Conservation (phyloP, 2,329 filamentous ascomycete species). For the Penicillium expansum region DNA sequence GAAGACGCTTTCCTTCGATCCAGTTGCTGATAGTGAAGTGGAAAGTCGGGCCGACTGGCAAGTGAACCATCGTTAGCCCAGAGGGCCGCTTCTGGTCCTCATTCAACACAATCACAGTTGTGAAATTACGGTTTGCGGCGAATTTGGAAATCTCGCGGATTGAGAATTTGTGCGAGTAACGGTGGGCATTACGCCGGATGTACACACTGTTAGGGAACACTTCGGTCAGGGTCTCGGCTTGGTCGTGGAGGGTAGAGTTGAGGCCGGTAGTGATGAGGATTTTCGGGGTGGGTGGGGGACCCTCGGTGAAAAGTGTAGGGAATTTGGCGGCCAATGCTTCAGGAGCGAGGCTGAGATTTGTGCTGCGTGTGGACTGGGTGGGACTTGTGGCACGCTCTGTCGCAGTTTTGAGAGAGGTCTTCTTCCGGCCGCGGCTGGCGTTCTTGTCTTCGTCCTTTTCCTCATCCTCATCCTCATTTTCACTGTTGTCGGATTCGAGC, state of each 20-base stretch:
- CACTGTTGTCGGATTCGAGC: slow-evolving; percentile 58
- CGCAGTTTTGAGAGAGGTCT: slow-evolving; percentile 37
- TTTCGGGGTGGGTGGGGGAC: slow-evolving; percentile 65
- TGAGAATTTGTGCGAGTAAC: slow-evolving; percentile 85
- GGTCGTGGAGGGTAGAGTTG: slow-evolving; percentile 80
- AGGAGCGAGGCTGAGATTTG: slow-evolving; percentile 59
- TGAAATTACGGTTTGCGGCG: slow-evolving; percentile 77
- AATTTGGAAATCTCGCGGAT: slow-evolving; percentile 87
- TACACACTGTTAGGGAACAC: slow-evolving; percentile 81
- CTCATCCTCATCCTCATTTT: slow-evolving; percentile 44
- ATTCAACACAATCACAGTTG: slow-evolving; percentile 77
- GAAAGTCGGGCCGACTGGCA: slow-evolving; percentile 84
- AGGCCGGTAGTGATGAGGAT: slow-evolving; percentile 88
- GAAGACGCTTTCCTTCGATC: slow-evolving; percentile 81
- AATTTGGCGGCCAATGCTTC: slow-evolving; percentile 62
- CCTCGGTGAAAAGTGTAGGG: slow-evolving; percentile 55
- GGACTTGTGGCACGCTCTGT: slow-evolving; percentile 55
- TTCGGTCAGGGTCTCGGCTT: slow-evolving; percentile 73
- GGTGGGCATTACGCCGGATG: slow-evolving; percentile 79
- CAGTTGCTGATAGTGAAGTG: slow-evolving; percentile 90
- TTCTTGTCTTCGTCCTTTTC: slow-evolving; percentile 47
- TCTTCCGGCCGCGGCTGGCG: slow-evolving; percentile 32
- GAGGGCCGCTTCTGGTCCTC: slow-evolving; percentile 85
- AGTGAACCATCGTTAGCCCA: slow-evolving; percentile 77
- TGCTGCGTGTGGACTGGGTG: slow-evolving; percentile 55